A percentile compares a stretch with the other conserved stretches of the same genome.
Evolutionary conservation across 129 eudicot genomes (phyloP).

Genomic region (Chrysanthemum seticuspe): DNA sequence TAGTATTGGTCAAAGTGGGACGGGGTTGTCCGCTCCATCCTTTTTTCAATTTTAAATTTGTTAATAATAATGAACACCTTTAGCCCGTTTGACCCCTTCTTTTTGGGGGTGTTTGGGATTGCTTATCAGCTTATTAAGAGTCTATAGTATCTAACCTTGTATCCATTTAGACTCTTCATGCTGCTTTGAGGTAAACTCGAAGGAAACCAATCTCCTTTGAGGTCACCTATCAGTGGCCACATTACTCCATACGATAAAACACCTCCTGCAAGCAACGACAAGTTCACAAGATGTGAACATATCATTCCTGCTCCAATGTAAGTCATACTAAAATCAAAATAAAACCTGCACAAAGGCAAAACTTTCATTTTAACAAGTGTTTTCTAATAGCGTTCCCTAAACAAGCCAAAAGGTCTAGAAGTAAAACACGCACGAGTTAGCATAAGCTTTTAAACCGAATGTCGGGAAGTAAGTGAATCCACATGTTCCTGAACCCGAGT

Average conservation of each 20-base stretch:
- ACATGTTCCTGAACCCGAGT: constrained; percentile 59
- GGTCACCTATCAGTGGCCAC: constrained; percentile 76
- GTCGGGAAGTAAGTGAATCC: constrained; percentile 70
- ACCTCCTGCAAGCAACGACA: constrained; percentile 83
- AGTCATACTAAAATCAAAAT: constrained; percentile 88
- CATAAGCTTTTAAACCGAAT: constrained; percentile 69
- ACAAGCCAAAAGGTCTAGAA: constrained; percentile 5
- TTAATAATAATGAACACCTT: not conserved
- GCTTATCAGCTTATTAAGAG: not conserved
- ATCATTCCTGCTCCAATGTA: constrained; percentile 97
- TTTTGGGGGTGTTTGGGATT: not conserved
- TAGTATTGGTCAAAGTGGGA: not conserved
- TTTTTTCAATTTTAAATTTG: not conserved
- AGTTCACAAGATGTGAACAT: constrained; percentile 90
- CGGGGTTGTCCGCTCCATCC: not conserved
- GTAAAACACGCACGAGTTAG: constrained; percentile 44
- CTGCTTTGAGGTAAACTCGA: constrained; percentile 54
- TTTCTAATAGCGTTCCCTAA: not conserved
- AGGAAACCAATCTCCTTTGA: constrained; percentile 78
- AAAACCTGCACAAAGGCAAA: constrained; percentile 65
- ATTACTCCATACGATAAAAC: constrained; percentile 84
- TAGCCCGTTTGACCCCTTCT: not conserved
- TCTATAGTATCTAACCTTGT: constrained; percentile 47
- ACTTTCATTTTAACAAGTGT: constrained; percentile 2
- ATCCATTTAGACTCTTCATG: constrained; percentile 90